Conservation (phyloP, 768 basidiomycete species). For the Auricularia sp. region DNA sequence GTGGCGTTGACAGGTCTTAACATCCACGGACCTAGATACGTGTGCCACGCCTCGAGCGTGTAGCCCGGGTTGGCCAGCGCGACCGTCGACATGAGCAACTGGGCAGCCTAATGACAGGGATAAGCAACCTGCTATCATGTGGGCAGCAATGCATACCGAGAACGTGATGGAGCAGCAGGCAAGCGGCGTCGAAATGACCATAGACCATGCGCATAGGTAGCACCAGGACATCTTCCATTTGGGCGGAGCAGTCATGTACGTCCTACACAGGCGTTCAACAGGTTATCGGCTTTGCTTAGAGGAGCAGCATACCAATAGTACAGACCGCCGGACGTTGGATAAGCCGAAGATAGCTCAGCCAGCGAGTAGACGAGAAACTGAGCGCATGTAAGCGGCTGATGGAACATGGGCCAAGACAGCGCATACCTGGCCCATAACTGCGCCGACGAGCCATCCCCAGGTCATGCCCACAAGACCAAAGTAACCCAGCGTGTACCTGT, state of each 20-base stretch:
- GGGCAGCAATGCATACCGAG: neutral
- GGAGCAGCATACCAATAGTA: neutral
- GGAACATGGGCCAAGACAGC: neutral
- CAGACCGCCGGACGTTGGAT: neutral
- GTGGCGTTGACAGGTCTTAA: neutral
- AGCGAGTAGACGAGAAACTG: neutral
- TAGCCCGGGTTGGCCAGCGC: neutral
- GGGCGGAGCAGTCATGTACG: neutral
- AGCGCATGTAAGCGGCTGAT: neutral
- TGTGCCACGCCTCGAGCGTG: neutral
- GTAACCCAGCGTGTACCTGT: conserved; percentile 1
- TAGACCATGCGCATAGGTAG: neutral
- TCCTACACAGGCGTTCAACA: neutral
- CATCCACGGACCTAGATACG: neutral
- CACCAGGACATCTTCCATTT: conserved; percentile 1
- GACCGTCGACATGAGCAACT: neutral
- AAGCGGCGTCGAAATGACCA: neutral
- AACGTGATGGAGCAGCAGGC: neutral
- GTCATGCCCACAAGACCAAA: neutral
- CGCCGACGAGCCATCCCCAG: neutral
- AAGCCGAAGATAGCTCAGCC: neutral
- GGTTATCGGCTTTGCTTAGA: neutral
- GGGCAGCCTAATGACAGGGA: neutral
- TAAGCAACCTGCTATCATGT: neutral
- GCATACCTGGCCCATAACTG: neutral